Conservation (phyloP, 2,329 filamentous ascomycete genomes). For the Triangularia verruculosa region DNA sequence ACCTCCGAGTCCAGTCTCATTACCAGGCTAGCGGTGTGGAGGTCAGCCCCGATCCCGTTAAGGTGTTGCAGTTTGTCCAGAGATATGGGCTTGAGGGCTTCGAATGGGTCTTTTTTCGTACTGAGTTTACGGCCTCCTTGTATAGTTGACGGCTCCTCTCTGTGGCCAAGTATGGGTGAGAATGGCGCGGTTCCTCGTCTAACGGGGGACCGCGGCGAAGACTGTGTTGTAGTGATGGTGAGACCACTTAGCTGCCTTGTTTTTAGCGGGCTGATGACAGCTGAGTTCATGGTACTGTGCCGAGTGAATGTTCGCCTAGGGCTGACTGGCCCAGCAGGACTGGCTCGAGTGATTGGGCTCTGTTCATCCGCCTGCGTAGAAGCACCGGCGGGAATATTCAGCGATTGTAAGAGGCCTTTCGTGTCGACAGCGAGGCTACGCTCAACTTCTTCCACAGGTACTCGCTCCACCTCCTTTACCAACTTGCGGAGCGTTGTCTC, state of each 20-base stretch:
- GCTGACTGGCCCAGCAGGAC: not conserved
- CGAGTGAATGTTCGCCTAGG: not conserved
- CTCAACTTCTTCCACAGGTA: not conserved
- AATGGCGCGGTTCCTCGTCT: not conserved
- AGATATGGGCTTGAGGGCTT: not conserved
- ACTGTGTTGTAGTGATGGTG: not conserved
- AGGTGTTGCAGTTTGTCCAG: not conserved
- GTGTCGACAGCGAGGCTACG: not conserved
- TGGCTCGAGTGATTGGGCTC: not conserved
- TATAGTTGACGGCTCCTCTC: not conserved
- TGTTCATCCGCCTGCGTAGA: not conserved
- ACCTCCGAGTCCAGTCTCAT: slow-evolving; percentile 1
- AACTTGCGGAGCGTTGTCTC: not conserved
- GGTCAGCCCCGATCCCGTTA: not conserved
- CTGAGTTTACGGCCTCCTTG: not conserved
- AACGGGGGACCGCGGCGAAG: not conserved
- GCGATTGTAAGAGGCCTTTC: not conserved
- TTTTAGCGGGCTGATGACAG: not conserved
- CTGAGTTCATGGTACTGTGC: not conserved
- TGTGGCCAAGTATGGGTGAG: not conserved
- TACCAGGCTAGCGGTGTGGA: not conserved
- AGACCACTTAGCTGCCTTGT: not conserved
- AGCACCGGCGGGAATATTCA: not conserved
- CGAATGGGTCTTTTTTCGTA: not conserved
- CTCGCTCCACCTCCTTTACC: not conserved